Evolutionary conservation across 1,139 yeast species (phyloP), one percentile per base, ranked within the genome.

Genomic region (Diutina rugosa): DNA sequence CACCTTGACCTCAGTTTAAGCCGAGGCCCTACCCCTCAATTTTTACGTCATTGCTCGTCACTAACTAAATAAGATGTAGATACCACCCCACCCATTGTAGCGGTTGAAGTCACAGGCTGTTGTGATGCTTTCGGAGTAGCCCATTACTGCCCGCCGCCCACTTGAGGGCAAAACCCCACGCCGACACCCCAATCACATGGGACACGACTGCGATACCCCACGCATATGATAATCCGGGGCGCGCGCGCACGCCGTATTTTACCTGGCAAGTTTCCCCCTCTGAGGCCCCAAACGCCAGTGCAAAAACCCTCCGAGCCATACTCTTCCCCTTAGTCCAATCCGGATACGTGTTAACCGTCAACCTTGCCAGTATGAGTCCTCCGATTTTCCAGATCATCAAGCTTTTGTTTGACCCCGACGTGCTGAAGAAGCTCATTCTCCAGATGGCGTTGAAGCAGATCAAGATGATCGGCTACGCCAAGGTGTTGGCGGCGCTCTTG

Each of bases 401-500:
- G 58, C 64, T 74, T 54, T 67, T 76, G 57, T 64, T 72, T 54
- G 70, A 75, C 64, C 78, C 78, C 10, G 72, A 62, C 55, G 72
- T 75, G 18, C 71, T 75, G 53, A 76, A 76, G 59, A 72, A 69
- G 59, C 62, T 74, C 60, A 69, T 76, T 29, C 67, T 76, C 57
- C 73, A 73, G 60, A 63, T 76, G 61, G 78, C 74, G 4, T 71
- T 68, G 58, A 69, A 69, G 46, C 77, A 72, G 61, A 63, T 68
- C 47, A 69, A 69, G 59, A 72, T 70, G 32, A 71, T 73, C 56
- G 78, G 79, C 4, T 65, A 69, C 55, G 73, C 73, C 56, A 71
- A 69, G 57, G 67, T 75, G 1, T 62, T 73, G 28, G 68, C 78
- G 2, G 64, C 69, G 32, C 60, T 72, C 21, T 66, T 75, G 51